phyloP scores from a whole-genome alignment of 2,329 filamentous ascomycete species.

The Furcasterigmium furcatum region DNA sequence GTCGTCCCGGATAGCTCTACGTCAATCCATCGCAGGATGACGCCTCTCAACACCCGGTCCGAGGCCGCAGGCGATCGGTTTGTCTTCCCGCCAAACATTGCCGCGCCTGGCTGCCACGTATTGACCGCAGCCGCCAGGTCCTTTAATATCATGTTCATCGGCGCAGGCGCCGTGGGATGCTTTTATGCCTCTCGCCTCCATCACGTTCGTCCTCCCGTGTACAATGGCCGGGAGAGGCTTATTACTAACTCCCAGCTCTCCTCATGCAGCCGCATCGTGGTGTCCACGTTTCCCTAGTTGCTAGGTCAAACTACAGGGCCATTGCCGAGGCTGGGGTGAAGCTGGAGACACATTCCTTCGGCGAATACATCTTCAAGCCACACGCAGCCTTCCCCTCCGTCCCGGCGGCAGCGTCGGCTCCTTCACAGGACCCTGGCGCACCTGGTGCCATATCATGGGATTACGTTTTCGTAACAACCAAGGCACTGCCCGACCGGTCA shows the following conservation, averaged over 20 bases:
- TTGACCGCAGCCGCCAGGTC: too few species aligned
- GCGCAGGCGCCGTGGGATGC: constrained; percentile 68
- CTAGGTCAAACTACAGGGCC: constrained; percentile 68
- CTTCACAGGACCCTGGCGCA: constrained; percentile 7
- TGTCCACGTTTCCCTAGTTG: constrained; percentile 65
- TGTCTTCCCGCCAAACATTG: too few species aligned
- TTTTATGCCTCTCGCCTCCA: constrained; percentile 71
- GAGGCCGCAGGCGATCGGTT: too few species aligned
- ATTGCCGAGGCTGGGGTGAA: constrained; percentile 60
- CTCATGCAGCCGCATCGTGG: constrained; percentile 40
- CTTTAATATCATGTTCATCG: constrained; percentile 63
- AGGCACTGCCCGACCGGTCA: constrained; percentile 62
- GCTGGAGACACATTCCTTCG: constrained; percentile 64
- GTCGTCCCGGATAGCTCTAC: too few species aligned
- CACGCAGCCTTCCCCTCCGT: constrained; percentile 60
- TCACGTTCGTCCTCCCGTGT: constrained; percentile 36
- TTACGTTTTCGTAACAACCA: constrained; percentile 68
- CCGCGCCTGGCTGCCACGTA: too few species aligned
- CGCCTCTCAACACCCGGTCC: too few species aligned
- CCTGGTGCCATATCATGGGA: constrained; percentile 32
- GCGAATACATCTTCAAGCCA: constrained; percentile 62
- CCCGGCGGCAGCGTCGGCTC: constrained; percentile 43
- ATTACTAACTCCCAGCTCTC: constrained; percentile 6
- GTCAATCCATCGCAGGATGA: too few species aligned
- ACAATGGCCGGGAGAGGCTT: not conserved